Evolutionary conservation across 306 rosid species (phyloP).

Genomic region (Ceratonia siliqua): DNA sequence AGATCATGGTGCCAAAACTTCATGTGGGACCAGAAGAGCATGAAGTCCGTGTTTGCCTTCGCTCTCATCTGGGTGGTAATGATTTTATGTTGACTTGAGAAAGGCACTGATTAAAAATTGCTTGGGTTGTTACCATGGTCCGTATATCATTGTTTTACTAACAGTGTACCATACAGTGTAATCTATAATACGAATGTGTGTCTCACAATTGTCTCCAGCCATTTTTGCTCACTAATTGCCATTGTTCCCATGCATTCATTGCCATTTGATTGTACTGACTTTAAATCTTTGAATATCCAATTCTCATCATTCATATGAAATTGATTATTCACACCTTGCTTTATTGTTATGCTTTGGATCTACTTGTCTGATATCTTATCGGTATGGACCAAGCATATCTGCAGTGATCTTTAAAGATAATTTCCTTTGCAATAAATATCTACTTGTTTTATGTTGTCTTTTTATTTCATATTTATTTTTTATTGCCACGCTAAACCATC

Average conservation of each 20-base stretch:
- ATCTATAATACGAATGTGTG: constrained; percentile 26
- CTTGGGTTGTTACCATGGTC: constrained; percentile 27
- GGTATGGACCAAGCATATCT: neutral
- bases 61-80: constrained; percentile 46
- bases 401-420: neutral
- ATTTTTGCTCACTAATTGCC: constrained; percentile 24
- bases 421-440: neutral
- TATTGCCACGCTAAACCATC: neutral
- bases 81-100: constrained; percentile 47
- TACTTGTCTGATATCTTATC: neutral
- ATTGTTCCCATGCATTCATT: constrained; percentile 22
- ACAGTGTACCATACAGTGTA: constrained; percentile 27
- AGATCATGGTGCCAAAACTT: constrained; percentile 53
- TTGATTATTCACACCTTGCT: neutral
- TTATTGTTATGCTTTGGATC: neutral
- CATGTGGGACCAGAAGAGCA: constrained; percentile 49
- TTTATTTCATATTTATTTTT: neutral
- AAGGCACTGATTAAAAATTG: constrained; percentile 12
- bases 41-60: constrained; percentile 54
- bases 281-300: neutral
- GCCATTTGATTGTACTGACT: constrained; percentile 24
- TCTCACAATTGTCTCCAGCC: constrained; percentile 3
- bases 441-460: neutral
- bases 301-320: constrained; percentile 25
- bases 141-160: constrained; percentile 33